Evolutionary conservation across 2,329 filamentous ascomycete genomes (phyloP), one percentile per base, ranked within the genome.

Genomic region (Aspergillus sp.): DNA sequence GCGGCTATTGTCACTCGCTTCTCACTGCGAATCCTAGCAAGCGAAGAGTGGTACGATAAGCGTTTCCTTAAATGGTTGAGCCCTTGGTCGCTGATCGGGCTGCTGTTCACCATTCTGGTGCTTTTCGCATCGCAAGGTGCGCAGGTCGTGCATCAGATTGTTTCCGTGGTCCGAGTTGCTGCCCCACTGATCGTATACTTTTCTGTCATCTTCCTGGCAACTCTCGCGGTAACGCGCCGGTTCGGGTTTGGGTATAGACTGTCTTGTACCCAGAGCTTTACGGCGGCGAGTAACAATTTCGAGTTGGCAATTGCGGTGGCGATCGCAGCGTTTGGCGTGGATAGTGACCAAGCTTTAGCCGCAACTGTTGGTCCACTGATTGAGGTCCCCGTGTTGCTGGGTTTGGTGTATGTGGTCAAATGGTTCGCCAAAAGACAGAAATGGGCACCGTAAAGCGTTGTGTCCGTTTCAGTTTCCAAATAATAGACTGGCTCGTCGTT

Each of bases 241-340:
- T 74, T 88, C n/a, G 89, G 90, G 0, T 92, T 92, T 57, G 85
- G 85, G 0, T 96, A 96, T 69, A 81, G 81, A 36, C 71, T 92
- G 1, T 82, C 83, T 1, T 81, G 83, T 11, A 93, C 91, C 2
- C 91, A 96, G 74, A 92, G 89, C 68, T 95, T 96, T 66, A 96
- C 90, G 0, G 93, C 91, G 0, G 89, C 90, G 1, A 96, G 91
- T 71, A 96, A 96, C 69, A 96, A 96, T 70, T 96, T 96, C 67
- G 92, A 96, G 77, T 78, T 96, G 22, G 91, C 92, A 0, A 96
- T 96, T 74, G 91, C 91, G 0, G 91, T 96, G 0, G 90, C 90
- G 0, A 87, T 96, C 3, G 89, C 91, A 0, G 88, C 88, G 0
- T 96, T 89, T 74, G 92, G 91, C 0, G 82, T 88, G 0, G 78